phyloP scores from a whole-genome alignment of 192 early-diverging fungal genomes.

The Coemansia sp. region DNA sequence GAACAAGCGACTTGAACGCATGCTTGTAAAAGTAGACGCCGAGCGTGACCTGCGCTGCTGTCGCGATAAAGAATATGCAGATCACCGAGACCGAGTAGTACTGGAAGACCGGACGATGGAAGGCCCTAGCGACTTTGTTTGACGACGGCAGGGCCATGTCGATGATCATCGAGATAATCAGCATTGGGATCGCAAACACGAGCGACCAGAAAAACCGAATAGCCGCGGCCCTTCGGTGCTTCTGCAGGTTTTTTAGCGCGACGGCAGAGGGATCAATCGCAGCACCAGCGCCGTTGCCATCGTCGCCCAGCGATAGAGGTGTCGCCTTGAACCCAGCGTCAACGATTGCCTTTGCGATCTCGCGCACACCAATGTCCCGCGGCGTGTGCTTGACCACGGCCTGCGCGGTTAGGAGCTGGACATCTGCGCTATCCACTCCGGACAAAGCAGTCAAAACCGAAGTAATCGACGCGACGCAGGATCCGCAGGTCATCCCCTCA shows the following conservation, averaged over 20 bases:
- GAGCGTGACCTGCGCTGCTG: slow-evolving; percentile 85
- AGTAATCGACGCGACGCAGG: slow-evolving; percentile 85
- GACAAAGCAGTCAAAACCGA: slow-evolving; percentile 57
- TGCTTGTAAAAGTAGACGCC: slow-evolving; percentile 76
- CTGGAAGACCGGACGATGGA: slow-evolving; percentile 45
- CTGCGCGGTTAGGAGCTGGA: slow-evolving; percentile 70
- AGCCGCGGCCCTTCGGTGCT: slow-evolving; percentile 73
- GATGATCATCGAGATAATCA: slow-evolving; percentile 60
- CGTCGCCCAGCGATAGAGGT: slow-evolving; percentile 10
- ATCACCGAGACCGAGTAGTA: slow-evolving; percentile 45
- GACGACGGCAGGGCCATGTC: slow-evolving; percentile 42
- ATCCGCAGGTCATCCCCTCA: slow-evolving; percentile 92
- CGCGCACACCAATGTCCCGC: slow-evolving; percentile 65
- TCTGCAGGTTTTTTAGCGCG: slow-evolving; percentile 70
- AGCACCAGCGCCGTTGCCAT: slow-evolving; percentile 40
- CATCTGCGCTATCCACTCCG: slow-evolving; percentile 71
- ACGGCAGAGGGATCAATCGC: slow-evolving; percentile 58
- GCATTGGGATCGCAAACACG: slow-evolving; percentile 76
- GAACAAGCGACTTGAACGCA: slow-evolving; percentile 73
- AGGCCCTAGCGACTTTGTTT: slow-evolving; percentile 30
- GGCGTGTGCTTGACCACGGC: slow-evolving; percentile 71
- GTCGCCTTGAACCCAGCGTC: slow-evolving; percentile 70
- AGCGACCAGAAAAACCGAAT: slow-evolving; percentile 61
- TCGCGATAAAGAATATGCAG: slow-evolving; percentile 68
- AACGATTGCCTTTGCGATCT: slow-evolving; percentile 75